Evolutionary conservation across 345 rosid species (phyloP).

Genomic region (Eucalyptus leucophloia): DNA sequence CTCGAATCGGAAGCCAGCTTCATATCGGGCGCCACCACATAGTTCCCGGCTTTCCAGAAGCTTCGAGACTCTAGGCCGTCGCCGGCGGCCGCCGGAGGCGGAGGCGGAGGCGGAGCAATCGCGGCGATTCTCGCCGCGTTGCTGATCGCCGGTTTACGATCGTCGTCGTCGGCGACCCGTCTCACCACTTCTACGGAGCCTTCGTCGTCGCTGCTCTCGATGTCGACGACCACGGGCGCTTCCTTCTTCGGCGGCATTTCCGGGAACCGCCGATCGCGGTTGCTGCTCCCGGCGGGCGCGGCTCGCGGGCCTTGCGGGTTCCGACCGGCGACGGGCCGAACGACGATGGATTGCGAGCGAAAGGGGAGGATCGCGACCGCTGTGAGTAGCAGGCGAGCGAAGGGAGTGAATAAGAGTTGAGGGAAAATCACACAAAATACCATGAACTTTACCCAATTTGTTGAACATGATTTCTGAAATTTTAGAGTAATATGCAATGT

Average conservation of each 20-base stretch:
- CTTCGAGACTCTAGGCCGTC: slow-evolving; percentile 41
- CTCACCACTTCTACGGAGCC: not conserved
- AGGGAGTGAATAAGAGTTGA: no score
- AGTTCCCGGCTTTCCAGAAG: slow-evolving; percentile 85
- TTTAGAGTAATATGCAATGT: no score
- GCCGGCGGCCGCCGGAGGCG: not conserved
- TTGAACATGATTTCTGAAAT: not conserved
- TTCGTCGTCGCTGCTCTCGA: slow-evolving; percentile 45
- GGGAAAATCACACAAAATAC: not conserved
- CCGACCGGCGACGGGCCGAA: not conserved
- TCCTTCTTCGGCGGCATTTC: slow-evolving; percentile 25
- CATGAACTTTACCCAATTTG: no score
- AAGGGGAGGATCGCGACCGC: not conserved
- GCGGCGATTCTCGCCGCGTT: not conserved
- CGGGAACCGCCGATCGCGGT: not conserved
- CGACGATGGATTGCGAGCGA: not conserved
- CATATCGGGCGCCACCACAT: slow-evolving; percentile 3
- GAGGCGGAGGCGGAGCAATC: not conserved
- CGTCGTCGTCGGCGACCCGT: not conserved
- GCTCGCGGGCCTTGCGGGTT: not conserved
- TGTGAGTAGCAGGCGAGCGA: not conserved
- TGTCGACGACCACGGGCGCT: slow-evolving; percentile 15
- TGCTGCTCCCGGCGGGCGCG: not conserved
- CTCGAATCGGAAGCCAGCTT: slow-evolving; percentile 9
- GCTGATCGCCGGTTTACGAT: not conserved